Evolutionary conservation across 2,329 filamentous ascomycete genomes (phyloP), one percentile per base, ranked within the genome.

Genomic region (Orbilia blumenaviensis): DNA sequence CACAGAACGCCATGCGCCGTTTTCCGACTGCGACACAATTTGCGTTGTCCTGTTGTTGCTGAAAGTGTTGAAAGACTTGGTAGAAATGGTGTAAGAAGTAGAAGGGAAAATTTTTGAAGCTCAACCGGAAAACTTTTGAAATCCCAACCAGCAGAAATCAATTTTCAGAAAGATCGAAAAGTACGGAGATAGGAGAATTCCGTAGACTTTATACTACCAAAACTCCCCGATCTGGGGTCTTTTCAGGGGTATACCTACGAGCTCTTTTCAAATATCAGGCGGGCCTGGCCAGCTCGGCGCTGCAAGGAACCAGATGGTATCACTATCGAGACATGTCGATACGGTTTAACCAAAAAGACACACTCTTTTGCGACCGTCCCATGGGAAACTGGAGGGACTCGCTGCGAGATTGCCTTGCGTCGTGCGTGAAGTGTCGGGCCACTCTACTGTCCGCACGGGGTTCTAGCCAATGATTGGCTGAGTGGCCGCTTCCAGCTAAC

Each of bases 241-340:
- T 66, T 75, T 62, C 61, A 50, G 56, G 56, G 63, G 71, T 66
- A 29, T 18, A 54, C n/a, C 27, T 50, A 34, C 18, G 61, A 61
- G 61, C 60, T 66, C 68, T 50, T 36, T n/a, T n/a, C 48, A 58
- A 36, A 25, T 66, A 54, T 54, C 48, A 27, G 34, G 27, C 48
- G 38, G 23, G 38, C 46, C 32, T 36, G 56, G 32, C 23, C 42
- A 46, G n/a, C n/a, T n/a, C n/a, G n/a, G n/a, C 54, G 21, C 23
- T 69, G 69, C 69, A 66, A 67, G 69, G 69, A 67, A 67, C 63
- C 58, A 29, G 50, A 50, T 25, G 58, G 48, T 61, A 54, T 46
- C 63, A 50, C 48, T 42, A 48, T 44, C 36, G 23, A 46, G 72
- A 64, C 50, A 69, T 64, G 34, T 69, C 58, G 58, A 66, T 64